Conservation (phyloP, 805 yeast genomes). For the Helenozyma rhizophorensis region DNA sequence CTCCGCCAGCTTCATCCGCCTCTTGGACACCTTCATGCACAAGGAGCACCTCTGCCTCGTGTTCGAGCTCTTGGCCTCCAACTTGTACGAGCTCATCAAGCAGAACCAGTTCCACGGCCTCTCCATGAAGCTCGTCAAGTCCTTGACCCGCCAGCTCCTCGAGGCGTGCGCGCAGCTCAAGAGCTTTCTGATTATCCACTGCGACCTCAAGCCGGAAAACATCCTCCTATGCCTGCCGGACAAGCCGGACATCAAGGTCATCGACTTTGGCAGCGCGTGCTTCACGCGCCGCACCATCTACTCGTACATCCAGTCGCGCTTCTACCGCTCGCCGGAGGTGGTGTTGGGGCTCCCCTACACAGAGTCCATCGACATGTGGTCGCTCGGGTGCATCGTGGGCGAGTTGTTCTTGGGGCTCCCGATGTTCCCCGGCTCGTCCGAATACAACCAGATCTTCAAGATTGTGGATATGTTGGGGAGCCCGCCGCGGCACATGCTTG, state of each 20-base stretch:
- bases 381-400: slow-evolving; percentile 87
- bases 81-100: slow-evolving; percentile 83
- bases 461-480: slow-evolving; percentile 76
- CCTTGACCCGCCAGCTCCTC: slow-evolving; percentile 73
- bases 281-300: slow-evolving; percentile 85
- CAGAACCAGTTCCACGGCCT: slow-evolving; percentile 94
- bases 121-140: slow-evolving; percentile 70
- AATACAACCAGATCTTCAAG: slow-evolving; percentile 82
- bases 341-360: slow-evolving; percentile 89
- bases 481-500: slow-evolving; percentile 96
- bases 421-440: slow-evolving; percentile 90
- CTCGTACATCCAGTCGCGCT: slow-evolving; percentile 88
- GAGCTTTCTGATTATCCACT: slow-evolving; percentile 81
- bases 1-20: slow-evolving; percentile 68
- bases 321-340: slow-evolving; percentile 93
- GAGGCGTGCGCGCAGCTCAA: slow-evolving; percentile 80
- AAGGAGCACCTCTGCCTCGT: slow-evolving; percentile 90
- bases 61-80: slow-evolving; percentile 83
- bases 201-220: slow-evolving; percentile 96
- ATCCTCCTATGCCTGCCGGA: slow-evolving; percentile 76
- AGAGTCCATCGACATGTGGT: slow-evolving; percentile 96
- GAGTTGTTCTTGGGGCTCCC: slow-evolving; percentile 91
- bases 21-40: slow-evolving; percentile 87
- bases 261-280: slow-evolving; percentile 96
- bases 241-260: slow-evolving; percentile 81